Base-by-base conservation (phyloP, 495 filamentous ascomycete species). In the Trichoderma gamsii region DNA sequence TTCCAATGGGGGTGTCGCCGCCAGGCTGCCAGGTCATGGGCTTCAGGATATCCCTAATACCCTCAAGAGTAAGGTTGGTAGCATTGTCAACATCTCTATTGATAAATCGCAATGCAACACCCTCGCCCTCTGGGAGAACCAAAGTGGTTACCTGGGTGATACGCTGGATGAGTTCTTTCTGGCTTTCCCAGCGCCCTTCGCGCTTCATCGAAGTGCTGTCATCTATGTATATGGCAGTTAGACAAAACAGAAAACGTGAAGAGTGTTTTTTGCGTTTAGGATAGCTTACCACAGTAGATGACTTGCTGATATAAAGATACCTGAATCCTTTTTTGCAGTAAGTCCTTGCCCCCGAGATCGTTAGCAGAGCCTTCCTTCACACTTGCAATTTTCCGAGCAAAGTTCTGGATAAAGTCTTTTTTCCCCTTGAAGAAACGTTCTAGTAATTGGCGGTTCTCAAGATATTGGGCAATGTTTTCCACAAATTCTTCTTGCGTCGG, bases 211-310 rank as follows among this genome's bases (percentile, higher is more conserved):
- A 69, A 12, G 21, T 56, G 49, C 67, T 70, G 66, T 70, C 69
- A 63, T 70, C 69, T 70, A 9, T 68, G 6, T 27, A 13, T 32
- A 59, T 68, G 6, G 41, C 38, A 59, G 43, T 32, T 27, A 59
- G n/a, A 7, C 16, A 16, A 23, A 8, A 51, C 7, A 23, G 43
- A 11, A 1, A 11, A 16, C 43, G 4, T 56, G 7, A 67, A 11
- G 46, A 25, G 13, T 6, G 0, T 21, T 18, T 27, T 41, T 67
- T 49, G 65, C 23, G 44, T 51, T 67, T 67, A 4, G 23, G 21
- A 52, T n/a, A 18, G 23, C 49, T 70, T 68, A 70, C 70, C 70
- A 65, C 70, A 72, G 65, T 72, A 72, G 13, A 72, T 68, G 21
- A 72, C 70, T 27, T 70, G 70, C 41, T 72, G 64, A 38, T 72